A percentile compares a stretch with the other conserved stretches of the same genome.
Evolutionary conservation across 169 alveolate species (phyloP).

Genomic region (Plasmodium cynomolgi): DNA sequence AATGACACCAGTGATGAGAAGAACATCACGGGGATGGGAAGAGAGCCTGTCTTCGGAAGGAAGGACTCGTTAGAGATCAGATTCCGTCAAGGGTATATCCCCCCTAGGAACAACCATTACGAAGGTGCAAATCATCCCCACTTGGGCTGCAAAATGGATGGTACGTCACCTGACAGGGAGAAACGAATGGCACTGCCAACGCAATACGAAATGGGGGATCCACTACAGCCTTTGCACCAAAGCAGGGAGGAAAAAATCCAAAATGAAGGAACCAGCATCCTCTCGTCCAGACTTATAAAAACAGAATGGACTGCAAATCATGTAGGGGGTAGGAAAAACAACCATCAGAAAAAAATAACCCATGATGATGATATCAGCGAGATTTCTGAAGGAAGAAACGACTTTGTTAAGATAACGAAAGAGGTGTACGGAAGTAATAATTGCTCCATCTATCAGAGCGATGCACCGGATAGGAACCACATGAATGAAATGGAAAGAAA

Average conservation of each 20-base stretch:
- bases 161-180: background rate
- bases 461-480: background rate
- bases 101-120: background rate
- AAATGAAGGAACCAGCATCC: background rate
- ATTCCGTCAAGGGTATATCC: background rate
- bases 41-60: background rate
- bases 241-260: background rate
- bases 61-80: background rate
- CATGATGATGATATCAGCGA: background rate
- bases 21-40: background rate
- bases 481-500: background rate
- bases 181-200: background rate
- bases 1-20: background rate
- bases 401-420: constrained; percentile 25
- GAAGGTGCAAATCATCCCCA: background rate
- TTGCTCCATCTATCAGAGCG: background rate
- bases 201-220: background rate
- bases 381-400: background rate
- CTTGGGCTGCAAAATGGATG: background rate
- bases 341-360: background rate
- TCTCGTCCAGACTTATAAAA: background rate
- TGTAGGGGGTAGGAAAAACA: background rate
- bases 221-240: background rate
- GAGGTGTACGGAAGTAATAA: constrained; percentile 8
- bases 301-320: background rate